Base-by-base conservation (phyloP, 73 alveolate genomes). In the Tetrahymena borealis region DNA sequence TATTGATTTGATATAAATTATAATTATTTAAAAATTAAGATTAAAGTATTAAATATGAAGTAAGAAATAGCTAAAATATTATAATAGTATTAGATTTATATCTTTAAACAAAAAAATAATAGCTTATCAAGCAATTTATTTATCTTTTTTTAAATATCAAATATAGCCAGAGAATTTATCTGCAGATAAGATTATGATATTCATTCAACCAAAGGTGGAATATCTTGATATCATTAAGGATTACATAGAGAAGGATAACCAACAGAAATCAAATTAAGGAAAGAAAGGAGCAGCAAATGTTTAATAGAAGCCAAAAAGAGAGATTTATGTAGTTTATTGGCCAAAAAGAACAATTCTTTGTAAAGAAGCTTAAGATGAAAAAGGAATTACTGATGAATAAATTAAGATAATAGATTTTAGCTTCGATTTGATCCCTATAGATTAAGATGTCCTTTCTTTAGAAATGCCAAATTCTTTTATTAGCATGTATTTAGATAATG, bases 371-470 rank as follows among this genome's bases (percentile, higher is more conserved):
- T 78, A 78, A 79, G 95, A 92, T 10, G 42, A 77, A 78, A 91
- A 92, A 39, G 95, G 95, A 11, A 91, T 92, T 11, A 78, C 90
- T 18, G 90, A 91, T 38, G 90, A 91, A 37, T 28, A 2, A 60
- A 91, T 92, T 38, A 91, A 79, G 38, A 39, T 92, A 2, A 92
- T 39, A 39, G 95, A 92, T 92, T 92, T 92, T 78, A 42, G 92
- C 18, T 92, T 97, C 18, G 98, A 96, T 90, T 78, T 94, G 11
- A 93, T 94, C 38, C 98, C 98, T 20, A 79, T 95, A 16, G 98
- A 95, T 40, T 93, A 94, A 39, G 98, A 95, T 91, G 91, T 95
- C 12, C 90, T 95, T 31, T 95, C 97, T 32, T 90, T 95, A 39
- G 96, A 94, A 43, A 94, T 92, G 96, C 96, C 91, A 15, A 90